phyloP scores from a whole-genome alignment of 768 basidiomycete species.

The Boletus bicolor region DNA sequence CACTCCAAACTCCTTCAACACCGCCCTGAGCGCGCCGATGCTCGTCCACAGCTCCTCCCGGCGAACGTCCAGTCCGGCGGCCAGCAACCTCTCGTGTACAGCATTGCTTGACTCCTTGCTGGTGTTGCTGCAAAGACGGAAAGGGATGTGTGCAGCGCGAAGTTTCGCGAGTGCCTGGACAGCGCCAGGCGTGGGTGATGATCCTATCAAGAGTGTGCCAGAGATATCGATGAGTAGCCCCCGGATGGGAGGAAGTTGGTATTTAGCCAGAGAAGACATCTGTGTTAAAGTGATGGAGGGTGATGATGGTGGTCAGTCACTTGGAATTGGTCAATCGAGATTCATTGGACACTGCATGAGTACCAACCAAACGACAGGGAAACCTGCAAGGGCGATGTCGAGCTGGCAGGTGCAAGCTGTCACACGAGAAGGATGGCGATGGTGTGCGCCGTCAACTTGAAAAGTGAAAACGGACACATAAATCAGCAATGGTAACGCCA shows the following conservation, averaged over 20 bases:
- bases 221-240: conserved; percentile 66
- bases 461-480: too few relatives aligned
- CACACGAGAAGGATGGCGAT: too few relatives aligned
- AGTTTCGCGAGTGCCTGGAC: conserved; percentile 29
- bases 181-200: conserved; percentile 46
- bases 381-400: too few relatives aligned
- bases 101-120: conserved; percentile 57
- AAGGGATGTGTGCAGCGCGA: conserved; percentile 34
- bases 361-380: neutral
- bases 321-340: too few relatives aligned
- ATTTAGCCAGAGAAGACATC: neutral
- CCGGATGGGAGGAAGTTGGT: conserved; percentile 28
- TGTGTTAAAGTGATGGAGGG: neutral
- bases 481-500: too few relatives aligned
- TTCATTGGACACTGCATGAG: neutral
- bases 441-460: too few relatives aligned
- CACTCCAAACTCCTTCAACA: conserved; percentile 40
- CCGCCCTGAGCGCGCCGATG: conserved; percentile 52
- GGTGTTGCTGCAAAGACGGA: conserved; percentile 65
- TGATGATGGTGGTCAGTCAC: neutral
- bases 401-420: too few relatives aligned
- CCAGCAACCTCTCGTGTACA: conserved; percentile 40
- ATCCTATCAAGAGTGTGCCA: conserved; percentile 60
- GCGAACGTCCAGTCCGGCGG: conserved; percentile 49
- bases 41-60: conserved; percentile 59